These are phyloP conservation scores for Fusarium nodosum DNA, from an alignment of 2,329 filamentous ascomycete species.

Conservation along the genomic window DNA sequence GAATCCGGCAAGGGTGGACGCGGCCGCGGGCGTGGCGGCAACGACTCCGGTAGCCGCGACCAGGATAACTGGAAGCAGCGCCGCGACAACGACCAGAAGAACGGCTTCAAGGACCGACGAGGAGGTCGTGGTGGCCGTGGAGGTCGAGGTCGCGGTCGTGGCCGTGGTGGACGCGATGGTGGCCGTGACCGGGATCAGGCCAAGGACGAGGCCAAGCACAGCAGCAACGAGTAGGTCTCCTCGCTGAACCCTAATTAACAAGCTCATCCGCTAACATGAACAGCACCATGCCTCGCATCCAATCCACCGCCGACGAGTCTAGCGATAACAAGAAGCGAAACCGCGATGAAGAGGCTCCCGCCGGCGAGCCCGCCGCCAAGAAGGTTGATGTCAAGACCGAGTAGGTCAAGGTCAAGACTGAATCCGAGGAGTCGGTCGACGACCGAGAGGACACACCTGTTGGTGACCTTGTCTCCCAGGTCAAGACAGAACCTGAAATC, in stretches of 20 bases:
- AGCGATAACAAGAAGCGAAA: constrained; percentile 65
- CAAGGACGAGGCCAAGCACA: constrained; percentile 49
- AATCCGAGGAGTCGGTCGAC: constrained; percentile 16
- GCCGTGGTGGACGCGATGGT: constrained; percentile 57
- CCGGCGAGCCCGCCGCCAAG: constrained; percentile 67
- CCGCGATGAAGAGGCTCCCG: constrained; percentile 65
- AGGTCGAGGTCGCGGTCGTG: constrained; percentile 60
- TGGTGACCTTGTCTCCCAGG: not conserved
- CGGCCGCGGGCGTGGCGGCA: constrained; percentile 55
- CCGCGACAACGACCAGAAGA: constrained; percentile 72
- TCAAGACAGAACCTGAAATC: not conserved
- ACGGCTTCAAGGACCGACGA: constrained; percentile 67
- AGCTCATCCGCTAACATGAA: constrained; percentile 32
- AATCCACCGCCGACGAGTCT: constrained; percentile 59
- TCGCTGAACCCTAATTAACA: not conserved
- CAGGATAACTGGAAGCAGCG: constrained; percentile 74
- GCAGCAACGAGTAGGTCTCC: constrained; percentile 47
- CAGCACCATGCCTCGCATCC: constrained; percentile 57
- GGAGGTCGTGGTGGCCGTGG: constrained; percentile 61
- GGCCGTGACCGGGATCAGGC: constrained; percentile 56
- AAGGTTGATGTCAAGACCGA: constrained; percentile 70
- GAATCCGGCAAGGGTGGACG: constrained; percentile 57
- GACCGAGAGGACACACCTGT: not conserved
- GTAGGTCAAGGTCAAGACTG: constrained; percentile 67
- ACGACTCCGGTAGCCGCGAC: constrained; percentile 59